phyloP scores from a whole-genome alignment of 305 asterid genomes.

The Solanum hybrid region DNA sequence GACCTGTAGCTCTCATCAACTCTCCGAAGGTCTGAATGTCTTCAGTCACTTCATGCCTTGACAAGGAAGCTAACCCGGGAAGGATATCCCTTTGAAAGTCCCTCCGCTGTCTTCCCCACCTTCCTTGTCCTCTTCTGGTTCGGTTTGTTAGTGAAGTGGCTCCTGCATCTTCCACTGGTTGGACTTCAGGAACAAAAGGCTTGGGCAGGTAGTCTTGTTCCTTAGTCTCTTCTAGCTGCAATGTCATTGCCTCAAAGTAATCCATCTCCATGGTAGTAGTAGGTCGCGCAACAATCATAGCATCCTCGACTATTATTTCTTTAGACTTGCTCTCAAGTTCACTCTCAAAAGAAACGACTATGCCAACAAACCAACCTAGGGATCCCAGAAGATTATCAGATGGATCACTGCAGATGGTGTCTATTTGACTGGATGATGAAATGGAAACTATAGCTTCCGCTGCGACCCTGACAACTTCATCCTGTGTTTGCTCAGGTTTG shows the following conservation, averaged over 20 bases:
- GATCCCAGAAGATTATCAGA: constrained; percentile 31
- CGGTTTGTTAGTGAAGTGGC: constrained; percentile 26
- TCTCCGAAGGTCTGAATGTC: constrained; percentile 83
- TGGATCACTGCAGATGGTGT: background rate
- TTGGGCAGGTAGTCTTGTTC: constrained; percentile 71
- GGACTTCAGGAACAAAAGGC: constrained; percentile 47
- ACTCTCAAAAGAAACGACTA: constrained; percentile 18
- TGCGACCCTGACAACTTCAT: constrained; percentile 12
- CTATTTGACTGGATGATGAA: constrained; percentile 8
- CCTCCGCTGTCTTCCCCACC: constrained; percentile 86
- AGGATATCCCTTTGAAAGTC: constrained; percentile 87
- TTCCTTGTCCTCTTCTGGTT: constrained; percentile 62
- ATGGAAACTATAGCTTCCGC: constrained; percentile 23
- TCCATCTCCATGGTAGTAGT: constrained; percentile 38
- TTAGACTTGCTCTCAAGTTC: constrained; percentile 13
- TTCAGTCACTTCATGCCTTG: constrained; percentile 87
- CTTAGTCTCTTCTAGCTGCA: constrained; percentile 45
- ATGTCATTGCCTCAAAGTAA: constrained; percentile 69
- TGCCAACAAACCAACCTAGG: constrained; percentile 52
- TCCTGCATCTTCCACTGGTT: constrained; percentile 37
- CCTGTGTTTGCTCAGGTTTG: background rate
- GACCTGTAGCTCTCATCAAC: constrained; percentile 80
- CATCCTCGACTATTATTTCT: constrained; percentile 15
- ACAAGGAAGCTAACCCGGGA: constrained; percentile 64
- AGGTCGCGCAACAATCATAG: constrained; percentile 3